Base-by-base conservation (phyloP, 2,329 filamentous ascomycete genomes). In the Camillea tinctor region DNA sequence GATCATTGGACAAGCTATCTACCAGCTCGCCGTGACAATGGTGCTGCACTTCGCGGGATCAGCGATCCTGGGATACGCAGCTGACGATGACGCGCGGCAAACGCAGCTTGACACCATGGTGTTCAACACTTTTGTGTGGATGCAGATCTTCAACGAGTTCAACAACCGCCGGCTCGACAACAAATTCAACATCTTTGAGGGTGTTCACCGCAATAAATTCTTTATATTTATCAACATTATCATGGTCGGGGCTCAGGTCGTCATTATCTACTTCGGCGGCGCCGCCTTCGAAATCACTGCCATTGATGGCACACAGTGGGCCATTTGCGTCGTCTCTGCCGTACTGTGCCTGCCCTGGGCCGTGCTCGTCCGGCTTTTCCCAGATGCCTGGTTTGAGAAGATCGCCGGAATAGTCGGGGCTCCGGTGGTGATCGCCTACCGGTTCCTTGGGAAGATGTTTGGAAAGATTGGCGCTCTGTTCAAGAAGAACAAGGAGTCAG, bases 81-180 rank as follows among this genome's bases (percentile, higher is more conserved):
- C 71, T 17, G 57, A 71, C 56, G 60, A 81, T 54, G 73, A 76
- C 50, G 72, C 74, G 21, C 74, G 80, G 20, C 76, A 73, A 57
- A 69, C 68, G 5, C 71, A 83, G 65, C 75, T 87, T 36, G 78
- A 84, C 63, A 88, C 86, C 0, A 78, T 88, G 59, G 82, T 90
- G 52, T 90, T 90, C 77, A 90, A 90, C 73, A 86, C 83, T 0
- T 90, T 88, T 66, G 87, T 90, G 2, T 90, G 87, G 86, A 85
- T 90, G 80, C 87, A 90, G 68, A 88, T 90, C 62, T 90, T 89
- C 77, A 89, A 89, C 72, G 81, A 87, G 72, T 83, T 87, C 76
- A 89, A 88, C 74, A 86, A 85, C 69, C 81, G 86, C 26, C 84
- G 85, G 48, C 76, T 88, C 0, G 85, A 88, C 67, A 87, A 87